phyloP scores from a whole-genome alignment of 805 yeast genomes.

The Priceomyces haplophilus region DNA sequence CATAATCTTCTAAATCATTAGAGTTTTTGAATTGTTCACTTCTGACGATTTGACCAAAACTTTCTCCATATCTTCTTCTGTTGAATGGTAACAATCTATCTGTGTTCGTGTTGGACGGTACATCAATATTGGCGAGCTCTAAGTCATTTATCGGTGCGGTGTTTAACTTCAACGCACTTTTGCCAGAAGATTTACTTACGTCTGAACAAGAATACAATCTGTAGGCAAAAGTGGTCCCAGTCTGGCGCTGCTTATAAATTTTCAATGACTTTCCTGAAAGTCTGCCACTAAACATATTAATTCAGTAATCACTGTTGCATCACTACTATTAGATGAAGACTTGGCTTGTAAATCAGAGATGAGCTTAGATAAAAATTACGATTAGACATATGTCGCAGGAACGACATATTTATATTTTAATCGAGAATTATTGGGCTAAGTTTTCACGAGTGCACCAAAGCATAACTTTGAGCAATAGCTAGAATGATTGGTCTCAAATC shows the following conservation, averaged over 20 bases:
- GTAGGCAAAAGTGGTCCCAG: not conserved
- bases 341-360: conserved; percentile 1
- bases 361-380: not conserved
- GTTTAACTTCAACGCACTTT: conserved; percentile 1
- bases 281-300: not conserved
- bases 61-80: conserved; percentile 19
- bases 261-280: not conserved
- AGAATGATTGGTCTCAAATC: not conserved
- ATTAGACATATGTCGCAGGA: not conserved
- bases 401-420: not conserved
- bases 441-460: not conserved
- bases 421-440: not conserved
- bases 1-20: conserved; percentile 8
- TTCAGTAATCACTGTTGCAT: not conserved
- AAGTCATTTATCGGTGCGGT: not conserved
- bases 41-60: conserved; percentile 24
- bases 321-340: not conserved
- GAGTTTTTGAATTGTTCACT: conserved; percentile 13
- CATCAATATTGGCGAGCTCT: not conserved
- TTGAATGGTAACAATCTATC: conserved; percentile 16
- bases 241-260: not conserved
- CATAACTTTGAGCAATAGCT: not conserved
- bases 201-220: not conserved
- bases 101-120: not conserved
- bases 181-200: not conserved